These are phyloP conservation scores for Draba incana DNA, from an alignment of 345 rosid species.

Conservation along the genomic window DNA sequence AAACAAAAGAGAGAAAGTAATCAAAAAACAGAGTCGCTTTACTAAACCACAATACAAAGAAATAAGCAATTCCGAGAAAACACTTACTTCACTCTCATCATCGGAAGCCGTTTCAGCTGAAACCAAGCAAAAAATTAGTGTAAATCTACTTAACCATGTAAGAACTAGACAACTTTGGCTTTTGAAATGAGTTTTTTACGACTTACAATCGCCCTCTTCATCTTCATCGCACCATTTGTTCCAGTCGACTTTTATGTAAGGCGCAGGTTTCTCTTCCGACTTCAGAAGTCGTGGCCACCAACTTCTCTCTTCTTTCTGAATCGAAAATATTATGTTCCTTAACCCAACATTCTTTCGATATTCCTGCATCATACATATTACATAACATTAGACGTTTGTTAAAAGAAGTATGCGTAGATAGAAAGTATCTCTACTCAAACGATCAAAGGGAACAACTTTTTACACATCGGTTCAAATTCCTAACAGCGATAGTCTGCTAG, in stretches of 20 bases:
- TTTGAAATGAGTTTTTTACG: not conserved
- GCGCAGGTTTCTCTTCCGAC: slow-evolving; percentile 91
- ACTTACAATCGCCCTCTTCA: slow-evolving; percentile 72
- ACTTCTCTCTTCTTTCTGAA: slow-evolving; percentile 81
- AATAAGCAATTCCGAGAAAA: slow-evolving; percentile 2
- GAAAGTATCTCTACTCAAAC: slow-evolving; percentile 5
- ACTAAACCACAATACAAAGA: not conserved
- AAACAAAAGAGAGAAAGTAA: slow-evolving; percentile 27
- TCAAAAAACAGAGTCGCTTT: slow-evolving; percentile 5
- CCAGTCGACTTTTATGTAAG: slow-evolving; percentile 98
- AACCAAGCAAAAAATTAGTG: not conserved
- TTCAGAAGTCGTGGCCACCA: slow-evolving; percentile 95
- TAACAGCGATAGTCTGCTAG: not conserved
- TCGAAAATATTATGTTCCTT: slow-evolving; percentile 79
- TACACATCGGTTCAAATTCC: not conserved
- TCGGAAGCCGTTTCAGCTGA: slow-evolving; percentile 77
- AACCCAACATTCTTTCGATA: slow-evolving; percentile 79
- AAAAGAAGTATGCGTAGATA: not conserved
- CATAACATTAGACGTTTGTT: slow-evolving; percentile 9
- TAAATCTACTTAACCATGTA: too few relatives aligned
- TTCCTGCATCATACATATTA: slow-evolving; percentile 51
- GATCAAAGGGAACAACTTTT: not conserved
- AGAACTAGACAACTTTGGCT: not conserved
- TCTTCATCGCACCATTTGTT: slow-evolving; percentile 99
- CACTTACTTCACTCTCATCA: slow-evolving; percentile 61